Conservation (phyloP, 768 basidiomycete species). For the Amanita jacksonii region DNA sequence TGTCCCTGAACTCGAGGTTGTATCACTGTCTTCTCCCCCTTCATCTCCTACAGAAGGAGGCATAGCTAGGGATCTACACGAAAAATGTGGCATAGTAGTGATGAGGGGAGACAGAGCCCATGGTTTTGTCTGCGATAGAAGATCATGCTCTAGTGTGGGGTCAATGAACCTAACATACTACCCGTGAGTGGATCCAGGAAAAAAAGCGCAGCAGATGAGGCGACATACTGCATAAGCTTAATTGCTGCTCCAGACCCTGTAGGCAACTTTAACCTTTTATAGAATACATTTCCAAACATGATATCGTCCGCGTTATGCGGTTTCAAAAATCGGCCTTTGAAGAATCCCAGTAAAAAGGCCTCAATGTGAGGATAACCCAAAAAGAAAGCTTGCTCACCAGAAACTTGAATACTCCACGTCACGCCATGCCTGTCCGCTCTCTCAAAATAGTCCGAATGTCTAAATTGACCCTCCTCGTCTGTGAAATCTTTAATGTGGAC, state of each 20-base stretch:
- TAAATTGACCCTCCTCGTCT: constrained; percentile 36
- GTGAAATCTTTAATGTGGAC: constrained; percentile 73
- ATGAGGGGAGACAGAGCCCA: constrained; percentile 87
- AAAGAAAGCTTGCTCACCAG: constrained; percentile 40
- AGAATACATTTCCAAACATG: constrained; percentile 83
- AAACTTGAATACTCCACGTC: constrained; percentile 90
- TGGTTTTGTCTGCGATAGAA: constrained; percentile 67
- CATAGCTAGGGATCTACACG: no score
- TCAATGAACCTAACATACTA: constrained; percentile 86
- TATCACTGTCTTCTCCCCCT: no score
- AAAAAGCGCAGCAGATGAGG: constrained; percentile 13
- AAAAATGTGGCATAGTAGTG: constrained; percentile 72
- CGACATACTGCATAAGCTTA: constrained; percentile 64
- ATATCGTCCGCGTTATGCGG: constrained; percentile 68
- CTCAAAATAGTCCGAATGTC: constrained; percentile 64
- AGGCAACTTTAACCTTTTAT: constrained; percentile 66
- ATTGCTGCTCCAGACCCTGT: constrained; percentile 76
- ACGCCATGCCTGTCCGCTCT: constrained; percentile 60
- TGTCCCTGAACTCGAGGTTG: no score
- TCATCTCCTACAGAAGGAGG: no score
- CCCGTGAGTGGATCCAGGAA: neutral
- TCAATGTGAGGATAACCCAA: neutral
- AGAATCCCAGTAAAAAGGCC: no score
- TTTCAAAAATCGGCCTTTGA: constrained; percentile 60
- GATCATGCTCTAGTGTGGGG: constrained; percentile 79